Evolutionary conservation across 2,329 filamentous ascomycete genomes (phyloP), one percentile per base, ranked within the genome.

Genomic region (Thelonectria rubi): DNA sequence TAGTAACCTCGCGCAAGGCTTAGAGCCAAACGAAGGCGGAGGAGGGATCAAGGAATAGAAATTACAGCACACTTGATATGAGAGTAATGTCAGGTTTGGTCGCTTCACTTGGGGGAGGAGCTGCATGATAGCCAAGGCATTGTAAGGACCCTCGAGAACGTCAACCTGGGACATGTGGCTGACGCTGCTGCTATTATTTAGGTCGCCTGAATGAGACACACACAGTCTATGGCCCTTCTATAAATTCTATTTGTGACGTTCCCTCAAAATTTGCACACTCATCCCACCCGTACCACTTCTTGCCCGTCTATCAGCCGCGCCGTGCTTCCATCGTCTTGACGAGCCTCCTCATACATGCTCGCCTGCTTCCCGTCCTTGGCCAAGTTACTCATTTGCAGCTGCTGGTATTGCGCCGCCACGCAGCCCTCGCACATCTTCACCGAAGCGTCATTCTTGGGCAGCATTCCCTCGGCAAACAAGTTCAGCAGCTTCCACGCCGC

Each of bases 401-500:
- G 34, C 12, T 37, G 34, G 15, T 37, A 37, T 4, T 37, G 34
- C 5, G 34, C 34, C 4, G 34, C 34, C 12, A 37, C 34, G 12
- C 34, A 37, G 5, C 34, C 34, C 9, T 37, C 34, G 34, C 34
- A 37, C 34, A 37, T 37, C 15, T 7, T 37, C 34, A 37, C 12
- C 12, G 9, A 3, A 15, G 9, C 11, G 34, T 37, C 15, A 15
- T 37, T 15, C 15, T 37, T 37, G 12, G 34, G 34, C 34, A 66
- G 3, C 50, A 66, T 63, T 0, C 17, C 21, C 1, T 52, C 59
- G 1, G 64, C 55, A 6, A 49, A 11, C 60, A 51, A 40, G 5
- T 63, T 58, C 5, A 65, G 10, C 1, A 66, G 18, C 12, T 11
- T 63, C 64, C 64, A 66, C 2, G 63, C 46, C 5, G 63, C 64